Evolutionary conservation across 2,329 filamentous ascomycete species (phyloP).

Genomic region (Leptosphaerulina australis): DNA sequence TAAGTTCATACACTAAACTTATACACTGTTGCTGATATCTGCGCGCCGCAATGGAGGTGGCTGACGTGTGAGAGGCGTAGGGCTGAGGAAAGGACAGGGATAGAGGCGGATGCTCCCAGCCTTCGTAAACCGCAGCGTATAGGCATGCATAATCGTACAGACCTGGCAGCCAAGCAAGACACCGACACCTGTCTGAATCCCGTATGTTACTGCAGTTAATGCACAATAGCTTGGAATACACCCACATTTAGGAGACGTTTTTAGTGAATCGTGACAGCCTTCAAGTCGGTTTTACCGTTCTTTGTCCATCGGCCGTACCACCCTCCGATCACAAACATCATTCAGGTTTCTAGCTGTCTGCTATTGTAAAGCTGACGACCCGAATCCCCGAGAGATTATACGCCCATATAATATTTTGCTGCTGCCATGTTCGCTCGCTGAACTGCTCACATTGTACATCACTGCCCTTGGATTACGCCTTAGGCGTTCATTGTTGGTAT

Average conservation of each 20-base stretch:
- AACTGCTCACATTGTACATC: constrained; percentile 14
- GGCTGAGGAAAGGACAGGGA: constrained; percentile 10
- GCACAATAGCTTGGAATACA: neutral
- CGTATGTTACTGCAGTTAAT: neutral
- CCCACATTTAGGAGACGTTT: neutral
- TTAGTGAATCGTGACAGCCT: constrained; percentile 7
- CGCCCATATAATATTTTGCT: constrained; percentile 8
- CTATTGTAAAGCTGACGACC: constrained; percentile 15
- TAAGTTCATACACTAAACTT: too few relatives aligned
- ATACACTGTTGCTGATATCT: neutral
- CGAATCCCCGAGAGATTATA: constrained; percentile 1
- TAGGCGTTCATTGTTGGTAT: constrained; percentile 10
- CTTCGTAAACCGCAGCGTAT: constrained; percentile 16
- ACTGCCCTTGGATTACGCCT: constrained; percentile 5
- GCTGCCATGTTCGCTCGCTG: constrained; percentile 26
- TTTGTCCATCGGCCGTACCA: constrained; percentile 18
- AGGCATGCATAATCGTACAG: constrained; percentile 9
- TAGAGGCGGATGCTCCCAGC: constrained; percentile 9
- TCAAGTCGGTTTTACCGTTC: constrained; percentile 14
- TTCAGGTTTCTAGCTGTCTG: constrained; percentile 13
- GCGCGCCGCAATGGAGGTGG: constrained; percentile 8
- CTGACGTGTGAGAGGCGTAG: constrained; percentile 15
- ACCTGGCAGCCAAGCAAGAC: constrained; percentile 7
- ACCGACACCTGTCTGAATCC: constrained; percentile 8
- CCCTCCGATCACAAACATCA: constrained; percentile 6